A percentile compares a stretch with the other conserved stretches of the same genome.
These are phyloP conservation scores for Albugo candida DNA, from an alignment of 352 stramenopile species.

Conservation along the genomic window DNA sequence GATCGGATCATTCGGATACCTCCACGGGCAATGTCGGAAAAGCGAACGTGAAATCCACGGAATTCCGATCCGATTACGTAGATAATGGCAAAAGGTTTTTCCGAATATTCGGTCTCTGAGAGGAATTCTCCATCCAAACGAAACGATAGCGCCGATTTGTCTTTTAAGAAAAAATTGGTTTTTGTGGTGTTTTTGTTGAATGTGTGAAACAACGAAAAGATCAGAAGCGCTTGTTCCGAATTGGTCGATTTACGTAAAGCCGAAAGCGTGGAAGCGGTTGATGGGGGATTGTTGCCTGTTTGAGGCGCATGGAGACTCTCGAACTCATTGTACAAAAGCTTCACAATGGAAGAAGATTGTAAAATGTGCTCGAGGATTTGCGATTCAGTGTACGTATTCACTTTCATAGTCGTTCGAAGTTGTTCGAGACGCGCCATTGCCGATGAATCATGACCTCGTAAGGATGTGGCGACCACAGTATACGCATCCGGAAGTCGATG, in stretches of 20 bases:
- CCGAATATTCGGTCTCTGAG: constrained; percentile 49
- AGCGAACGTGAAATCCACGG: constrained; percentile 78
- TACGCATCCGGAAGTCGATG: constrained; percentile 63
- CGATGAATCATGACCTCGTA: constrained; percentile 50
- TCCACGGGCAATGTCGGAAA: constrained; percentile 63
- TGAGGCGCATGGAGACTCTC: constrained; percentile 36
- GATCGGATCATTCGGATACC: constrained; percentile 62
- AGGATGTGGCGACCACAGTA: constrained; percentile 54
- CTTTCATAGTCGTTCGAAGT: constrained; percentile 64
- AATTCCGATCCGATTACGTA: constrained; percentile 94
- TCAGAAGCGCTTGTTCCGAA: constrained; percentile 48
- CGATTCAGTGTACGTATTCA: constrained; percentile 75
- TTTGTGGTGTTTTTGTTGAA: constrained; percentile 71
- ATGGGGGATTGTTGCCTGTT: background rate
- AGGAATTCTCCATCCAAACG: constrained; percentile 59
- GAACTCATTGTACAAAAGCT: constrained; percentile 66
- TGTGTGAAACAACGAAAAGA: constrained; percentile 67
- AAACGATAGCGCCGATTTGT: constrained; percentile 59
- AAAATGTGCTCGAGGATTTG: constrained; percentile 76
- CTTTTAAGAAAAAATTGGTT: constrained; percentile 72
- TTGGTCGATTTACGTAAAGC: constrained; percentile 50
- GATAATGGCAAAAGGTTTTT: constrained; percentile 91
- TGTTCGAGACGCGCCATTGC: constrained; percentile 60
- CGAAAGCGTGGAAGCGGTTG: constrained; percentile 29
- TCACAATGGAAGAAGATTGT: constrained; percentile 39